Conservation (phyloP, 31 red algal species). For the Odonthalia washingtoniensis region DNA sequence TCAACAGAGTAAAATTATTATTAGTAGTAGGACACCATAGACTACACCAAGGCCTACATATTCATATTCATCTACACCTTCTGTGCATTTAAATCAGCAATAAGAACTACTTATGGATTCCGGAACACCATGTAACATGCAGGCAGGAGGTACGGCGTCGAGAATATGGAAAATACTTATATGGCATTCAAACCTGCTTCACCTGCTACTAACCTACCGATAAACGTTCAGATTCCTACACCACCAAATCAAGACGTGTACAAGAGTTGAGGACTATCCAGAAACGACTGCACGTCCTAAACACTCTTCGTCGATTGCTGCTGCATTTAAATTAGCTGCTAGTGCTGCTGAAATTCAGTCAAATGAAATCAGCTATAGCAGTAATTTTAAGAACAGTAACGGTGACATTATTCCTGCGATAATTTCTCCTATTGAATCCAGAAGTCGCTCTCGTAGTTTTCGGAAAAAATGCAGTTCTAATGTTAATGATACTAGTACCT, state of each 20-base stretch:
- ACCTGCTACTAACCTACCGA: slow-evolving; percentile 28
- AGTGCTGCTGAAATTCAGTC: slow-evolving; percentile 10
- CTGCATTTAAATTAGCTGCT: slow-evolving; percentile 59
- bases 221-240: slow-evolving; percentile 43
- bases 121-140: slow-evolving; percentile 31
- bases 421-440: no score
- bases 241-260: slow-evolving; percentile 63
- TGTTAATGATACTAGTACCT: no score
- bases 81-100: not conserved
- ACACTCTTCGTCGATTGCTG: slow-evolving; percentile 35
- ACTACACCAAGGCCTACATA: no score
- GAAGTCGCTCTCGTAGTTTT: no score
- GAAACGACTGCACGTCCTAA: slow-evolving; percentile 54
- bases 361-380: no score
- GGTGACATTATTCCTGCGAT: no score
- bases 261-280: slow-evolving; percentile 61
- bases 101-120: slow-evolving; percentile 31
- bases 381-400: no score
- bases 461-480: no score
- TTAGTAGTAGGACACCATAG: no score
- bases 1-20: not conserved
- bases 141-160: slow-evolving; percentile 13
- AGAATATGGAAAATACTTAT: slow-evolving; percentile 34
- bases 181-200: slow-evolving; percentile 15
- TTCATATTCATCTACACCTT: not conserved